phyloP scores from a whole-genome alignment of 2,329 filamentous ascomycete genomes.

The Diaporthe eres region DNA sequence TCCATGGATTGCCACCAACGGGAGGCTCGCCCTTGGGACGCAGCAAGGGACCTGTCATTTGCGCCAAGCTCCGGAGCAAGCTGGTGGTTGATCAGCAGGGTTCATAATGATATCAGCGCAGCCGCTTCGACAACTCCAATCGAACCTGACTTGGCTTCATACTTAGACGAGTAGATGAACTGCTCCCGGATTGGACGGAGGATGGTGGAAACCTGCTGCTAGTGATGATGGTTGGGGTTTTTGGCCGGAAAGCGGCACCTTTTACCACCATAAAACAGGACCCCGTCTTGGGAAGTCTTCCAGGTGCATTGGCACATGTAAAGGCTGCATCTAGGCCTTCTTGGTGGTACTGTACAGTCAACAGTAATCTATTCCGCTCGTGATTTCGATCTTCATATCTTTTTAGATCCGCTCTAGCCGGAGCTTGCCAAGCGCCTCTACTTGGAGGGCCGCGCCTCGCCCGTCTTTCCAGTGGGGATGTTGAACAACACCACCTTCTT shows the following conservation, averaged over 20 bases:
- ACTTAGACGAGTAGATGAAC: neutral
- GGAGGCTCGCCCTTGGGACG: too few relatives aligned
- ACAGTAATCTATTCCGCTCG: constrained; percentile 2
- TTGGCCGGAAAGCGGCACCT: neutral
- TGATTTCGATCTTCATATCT: neutral
- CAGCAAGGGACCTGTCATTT: constrained; percentile 15
- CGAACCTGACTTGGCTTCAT: neutral
- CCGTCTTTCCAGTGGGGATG: constrained; percentile 68
- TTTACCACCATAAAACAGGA: neutral
- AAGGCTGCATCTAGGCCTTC: neutral
- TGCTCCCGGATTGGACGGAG: neutral
- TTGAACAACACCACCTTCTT: constrained; percentile 68
- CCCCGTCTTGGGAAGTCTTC: neutral
- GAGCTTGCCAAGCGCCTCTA: neutral
- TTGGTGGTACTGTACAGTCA: neutral
- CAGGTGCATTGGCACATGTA: neutral
- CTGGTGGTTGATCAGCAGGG: neutral
- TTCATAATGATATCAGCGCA: constrained; percentile 23
- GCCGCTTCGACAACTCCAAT: neutral
- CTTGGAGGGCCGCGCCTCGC: constrained; percentile 33
- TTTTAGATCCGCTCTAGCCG: constrained; percentile 16
- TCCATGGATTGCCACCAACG: neutral
- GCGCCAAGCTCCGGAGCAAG: neutral
- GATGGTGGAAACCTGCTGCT: neutral
- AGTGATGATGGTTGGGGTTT: too few relatives aligned